A percentile compares a stretch with the other conserved stretches of the same genome.
Evolutionary conservation across 495 filamentous ascomycete genomes (phyloP).

Genomic region (Neurospora sublineolata): DNA sequence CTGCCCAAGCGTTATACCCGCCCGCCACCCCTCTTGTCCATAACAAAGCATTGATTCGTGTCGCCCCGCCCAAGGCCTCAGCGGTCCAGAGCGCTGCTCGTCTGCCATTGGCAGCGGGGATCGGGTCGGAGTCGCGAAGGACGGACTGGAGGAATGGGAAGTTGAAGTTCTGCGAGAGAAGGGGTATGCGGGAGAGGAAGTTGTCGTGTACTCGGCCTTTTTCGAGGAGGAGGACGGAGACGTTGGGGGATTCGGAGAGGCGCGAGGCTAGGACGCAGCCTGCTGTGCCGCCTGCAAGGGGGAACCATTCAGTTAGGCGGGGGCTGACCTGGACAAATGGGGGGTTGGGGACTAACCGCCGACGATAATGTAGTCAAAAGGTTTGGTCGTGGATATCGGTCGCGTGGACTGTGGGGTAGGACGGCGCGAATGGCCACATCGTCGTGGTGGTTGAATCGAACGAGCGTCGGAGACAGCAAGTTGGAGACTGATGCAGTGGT

Average conservation of each 20-base stretch:
- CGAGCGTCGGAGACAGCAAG: neutral
- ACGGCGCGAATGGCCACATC: slow-evolving; percentile 11
- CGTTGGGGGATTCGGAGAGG: slow-evolving; percentile 34
- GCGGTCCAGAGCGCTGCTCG: slow-evolving; percentile 11
- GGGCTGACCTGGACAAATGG: neutral
- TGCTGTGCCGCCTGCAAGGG: slow-evolving; percentile 26
- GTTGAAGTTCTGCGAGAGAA: slow-evolving; percentile 11
- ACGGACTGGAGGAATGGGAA: slow-evolving; percentile 10
- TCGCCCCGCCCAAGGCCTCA: slow-evolving; percentile 16
- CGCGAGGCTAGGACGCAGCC: slow-evolving; percentile 40
- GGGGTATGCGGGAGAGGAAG: slow-evolving; percentile 15
- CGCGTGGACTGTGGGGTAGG: slow-evolving; percentile 6
- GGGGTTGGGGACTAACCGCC: slow-evolving; percentile 5
- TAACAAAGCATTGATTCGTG: slow-evolving; percentile 19
- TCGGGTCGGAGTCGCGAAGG: slow-evolving; percentile 15
- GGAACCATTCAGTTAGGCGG: neutral
- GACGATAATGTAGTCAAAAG: slow-evolving; percentile 24
- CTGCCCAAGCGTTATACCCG: slow-evolving; percentile 16
- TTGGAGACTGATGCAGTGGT: too few species aligned
- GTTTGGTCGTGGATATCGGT: slow-evolving; percentile 5
- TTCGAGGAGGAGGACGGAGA: slow-evolving; percentile 37
- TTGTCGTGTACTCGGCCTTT: slow-evolving; percentile 31
- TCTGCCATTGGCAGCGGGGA: slow-evolving; percentile 2
- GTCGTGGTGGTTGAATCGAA: neutral
- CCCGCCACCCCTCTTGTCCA: slow-evolving; percentile 16